These are phyloP conservation scores for Hanseniaspora pseudoguilliermondii DNA, from an alignment of 805 yeast genomes.

Conservation along the genomic window DNA sequence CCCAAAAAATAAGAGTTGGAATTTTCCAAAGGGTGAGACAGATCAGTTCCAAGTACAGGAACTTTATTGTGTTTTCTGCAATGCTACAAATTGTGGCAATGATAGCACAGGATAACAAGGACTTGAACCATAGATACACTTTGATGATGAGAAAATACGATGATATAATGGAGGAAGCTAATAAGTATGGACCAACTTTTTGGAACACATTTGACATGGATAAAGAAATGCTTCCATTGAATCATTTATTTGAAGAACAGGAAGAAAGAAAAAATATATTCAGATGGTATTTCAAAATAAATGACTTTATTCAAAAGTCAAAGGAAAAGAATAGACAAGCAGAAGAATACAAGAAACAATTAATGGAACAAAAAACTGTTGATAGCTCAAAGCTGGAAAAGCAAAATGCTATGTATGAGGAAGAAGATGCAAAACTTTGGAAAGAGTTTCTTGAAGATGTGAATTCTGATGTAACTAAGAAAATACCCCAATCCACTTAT, in stretches of 20 bases:
- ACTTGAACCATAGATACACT: slow-evolving; percentile 29
- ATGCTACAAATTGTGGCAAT: slow-evolving; percentile 36
- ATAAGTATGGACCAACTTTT: slow-evolving; percentile 26
- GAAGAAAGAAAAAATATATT: slow-evolving; percentile 14
- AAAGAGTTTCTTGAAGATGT: slow-evolving; percentile 9
- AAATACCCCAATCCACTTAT: slow-evolving; percentile 15
- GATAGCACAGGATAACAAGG: slow-evolving; percentile 30
- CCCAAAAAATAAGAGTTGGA: slow-evolving; percentile 18
- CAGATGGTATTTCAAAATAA: slow-evolving; percentile 12
- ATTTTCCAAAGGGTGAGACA: background rate
- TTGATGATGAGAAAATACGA: slow-evolving; percentile 30
- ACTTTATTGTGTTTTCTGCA: slow-evolving; percentile 34
- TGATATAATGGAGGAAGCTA: slow-evolving; percentile 29
- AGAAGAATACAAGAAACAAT: slow-evolving; percentile 19
- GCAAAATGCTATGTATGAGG: background rate
- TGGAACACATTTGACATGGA: slow-evolving; percentile 28
- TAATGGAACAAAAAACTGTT: background rate
- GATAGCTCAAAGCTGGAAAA: background rate
- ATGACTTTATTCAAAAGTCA: slow-evolving; percentile 19
- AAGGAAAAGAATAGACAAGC: slow-evolving; percentile 16
- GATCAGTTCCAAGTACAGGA: slow-evolving; percentile 1
- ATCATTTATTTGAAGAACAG: slow-evolving; percentile 24
- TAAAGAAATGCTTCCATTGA: slow-evolving; percentile 31
- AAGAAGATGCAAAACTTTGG: background rate
- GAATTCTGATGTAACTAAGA: slow-evolving; percentile 19